Conservation (phyloP, 148 eudicot genomes). For the Hydrangea macrophylla region DNA sequence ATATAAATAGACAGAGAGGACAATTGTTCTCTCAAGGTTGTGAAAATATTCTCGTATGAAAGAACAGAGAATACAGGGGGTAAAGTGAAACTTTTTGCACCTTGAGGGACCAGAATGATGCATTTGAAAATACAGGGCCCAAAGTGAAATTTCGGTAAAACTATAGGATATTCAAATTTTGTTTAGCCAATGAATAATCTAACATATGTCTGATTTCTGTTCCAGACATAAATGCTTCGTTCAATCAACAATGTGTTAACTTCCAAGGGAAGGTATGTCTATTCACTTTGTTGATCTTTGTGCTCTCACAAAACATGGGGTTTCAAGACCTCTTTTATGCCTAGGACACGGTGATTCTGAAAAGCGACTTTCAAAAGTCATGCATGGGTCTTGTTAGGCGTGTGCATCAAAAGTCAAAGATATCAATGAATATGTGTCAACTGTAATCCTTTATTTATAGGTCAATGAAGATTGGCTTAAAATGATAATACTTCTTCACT, state of each 20-base stretch:
- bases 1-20: too few relatives aligned
- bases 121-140: not conserved
- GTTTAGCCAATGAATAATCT: too few relatives aligned
- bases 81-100: not conserved
- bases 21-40: too few relatives aligned
- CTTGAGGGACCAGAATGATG: not conserved
- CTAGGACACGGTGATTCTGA: not conserved
- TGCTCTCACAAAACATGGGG: not conserved
- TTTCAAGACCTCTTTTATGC: not conserved
- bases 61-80: too few relatives aligned
- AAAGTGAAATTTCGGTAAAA: too few relatives aligned
- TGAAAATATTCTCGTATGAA: too few relatives aligned
- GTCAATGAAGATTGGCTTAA: not conserved
- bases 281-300: not conserved
- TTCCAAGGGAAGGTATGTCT: slow-evolving; percentile 79
- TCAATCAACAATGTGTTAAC: slow-evolving; percentile 77
- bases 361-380: not conserved
- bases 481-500: not conserved
- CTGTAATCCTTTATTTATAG: not conserved
- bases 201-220: slow-evolving; percentile 11
- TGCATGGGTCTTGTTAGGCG: not conserved
- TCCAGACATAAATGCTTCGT: slow-evolving; percentile 81
- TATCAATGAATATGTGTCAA: not conserved
- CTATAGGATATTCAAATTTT: too few relatives aligned
- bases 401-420: not conserved